Conservation (phyloP, 148 eudicot genomes). For the Camellia japonica region DNA sequence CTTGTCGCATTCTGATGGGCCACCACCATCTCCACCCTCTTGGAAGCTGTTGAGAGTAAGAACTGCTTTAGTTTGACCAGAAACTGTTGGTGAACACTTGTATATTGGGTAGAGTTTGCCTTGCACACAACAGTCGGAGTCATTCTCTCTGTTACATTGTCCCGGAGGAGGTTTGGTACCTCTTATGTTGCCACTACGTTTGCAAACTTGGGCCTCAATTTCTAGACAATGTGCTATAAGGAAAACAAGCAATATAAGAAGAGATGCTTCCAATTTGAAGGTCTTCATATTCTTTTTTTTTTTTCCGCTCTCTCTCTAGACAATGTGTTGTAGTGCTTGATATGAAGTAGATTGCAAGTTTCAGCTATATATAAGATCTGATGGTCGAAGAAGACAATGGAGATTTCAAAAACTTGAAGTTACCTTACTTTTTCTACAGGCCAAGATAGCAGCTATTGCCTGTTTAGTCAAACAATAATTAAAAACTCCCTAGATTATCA, state of each 20-base stretch:
- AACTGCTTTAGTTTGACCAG: constrained; percentile 20
- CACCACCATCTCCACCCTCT: constrained; percentile 38
- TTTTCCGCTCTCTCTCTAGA: no score
- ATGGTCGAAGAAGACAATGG: no score
- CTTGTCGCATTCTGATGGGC: constrained; percentile 33
- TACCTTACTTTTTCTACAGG: no score
- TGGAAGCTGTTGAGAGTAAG: constrained; percentile 37
- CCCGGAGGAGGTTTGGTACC: constrained; percentile 29
- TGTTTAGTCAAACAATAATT: no score
- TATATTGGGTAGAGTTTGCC: constrained; percentile 13
- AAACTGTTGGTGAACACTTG: not conserved
- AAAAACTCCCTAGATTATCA: no score
- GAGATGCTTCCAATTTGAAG: not conserved
- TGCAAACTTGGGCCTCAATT: constrained; percentile 12
- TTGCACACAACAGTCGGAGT: no score
- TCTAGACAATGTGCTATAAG: not conserved
- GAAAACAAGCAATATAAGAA: not conserved
- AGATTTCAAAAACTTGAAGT: no score
- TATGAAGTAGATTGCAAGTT: no score
- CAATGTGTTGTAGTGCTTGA: no score
- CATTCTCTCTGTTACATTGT: constrained; percentile 23
- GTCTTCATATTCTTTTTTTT: not conserved
- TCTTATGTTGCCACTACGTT: constrained; percentile 20
- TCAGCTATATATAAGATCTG: no score
- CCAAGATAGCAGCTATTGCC: no score